Conservation (phyloP, 2,329 filamentous ascomycete species). For the Trichoderma gracile region DNA sequence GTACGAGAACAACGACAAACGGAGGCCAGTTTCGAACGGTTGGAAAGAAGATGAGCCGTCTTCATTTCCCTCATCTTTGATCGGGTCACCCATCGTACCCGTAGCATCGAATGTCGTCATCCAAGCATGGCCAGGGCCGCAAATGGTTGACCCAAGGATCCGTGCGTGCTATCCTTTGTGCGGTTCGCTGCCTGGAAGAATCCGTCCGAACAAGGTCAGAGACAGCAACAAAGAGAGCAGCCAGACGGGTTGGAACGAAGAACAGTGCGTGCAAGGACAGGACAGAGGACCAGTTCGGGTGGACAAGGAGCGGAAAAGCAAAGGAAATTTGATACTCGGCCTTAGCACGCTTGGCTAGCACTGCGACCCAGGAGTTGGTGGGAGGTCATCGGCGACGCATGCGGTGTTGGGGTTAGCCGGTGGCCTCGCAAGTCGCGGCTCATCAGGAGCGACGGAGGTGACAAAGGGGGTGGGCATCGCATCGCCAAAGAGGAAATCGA, state of each 20-base stretch:
- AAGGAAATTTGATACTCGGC: not conserved
- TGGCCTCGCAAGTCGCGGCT: not conserved
- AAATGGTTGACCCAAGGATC: not conserved
- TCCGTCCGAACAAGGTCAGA: not conserved
- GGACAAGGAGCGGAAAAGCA: not conserved
- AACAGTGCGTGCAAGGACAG: no score
- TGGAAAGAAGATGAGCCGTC: not conserved
- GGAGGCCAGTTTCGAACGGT: constrained; percentile 13
- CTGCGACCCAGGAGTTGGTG: constrained; percentile 1
- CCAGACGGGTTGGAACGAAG: no score
- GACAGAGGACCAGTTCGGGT: no score
- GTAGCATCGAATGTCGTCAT: not conserved
- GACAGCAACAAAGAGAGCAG: not conserved
- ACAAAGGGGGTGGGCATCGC: constrained; percentile 6
- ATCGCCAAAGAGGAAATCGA: constrained; percentile 10
- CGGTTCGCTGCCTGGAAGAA: not conserved
- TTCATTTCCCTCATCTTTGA: not conserved
- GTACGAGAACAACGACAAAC: not conserved
- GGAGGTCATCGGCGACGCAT: constrained; percentile 6
- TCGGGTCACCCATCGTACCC: not conserved
- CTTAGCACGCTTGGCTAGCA: not conserved
- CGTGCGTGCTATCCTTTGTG: not conserved
- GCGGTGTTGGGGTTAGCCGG: constrained; percentile 5
- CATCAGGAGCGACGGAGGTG: constrained; percentile 1
- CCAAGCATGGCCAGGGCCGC: not conserved